phyloP scores from a whole-genome alignment of 2,329 filamentous ascomycete species.

The Clonostachys sp. region DNA sequence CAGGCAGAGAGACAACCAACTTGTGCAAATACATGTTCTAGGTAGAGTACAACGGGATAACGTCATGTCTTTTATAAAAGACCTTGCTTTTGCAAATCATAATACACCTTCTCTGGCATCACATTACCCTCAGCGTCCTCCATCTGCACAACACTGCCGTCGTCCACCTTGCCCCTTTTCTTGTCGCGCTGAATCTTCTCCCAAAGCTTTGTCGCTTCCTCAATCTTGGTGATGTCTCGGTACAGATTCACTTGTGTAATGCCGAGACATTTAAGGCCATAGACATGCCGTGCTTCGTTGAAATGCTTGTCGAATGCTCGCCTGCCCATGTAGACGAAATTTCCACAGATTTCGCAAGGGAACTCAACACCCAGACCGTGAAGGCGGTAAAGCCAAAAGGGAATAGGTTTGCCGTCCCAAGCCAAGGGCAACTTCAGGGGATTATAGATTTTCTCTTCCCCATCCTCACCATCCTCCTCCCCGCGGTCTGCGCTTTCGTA shows the following conservation, averaged over 20 bases:
- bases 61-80: conserved; percentile 50
- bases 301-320: conserved; percentile 98
- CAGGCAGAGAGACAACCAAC: neutral
- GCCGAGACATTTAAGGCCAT: conserved; percentile 88
- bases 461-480: conserved; percentile 70
- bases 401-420: conserved; percentile 98
- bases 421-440: conserved; percentile 91
- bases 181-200: conserved; percentile 87
- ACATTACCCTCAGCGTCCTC: conserved; percentile 96
- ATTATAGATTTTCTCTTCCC: conserved; percentile 91
- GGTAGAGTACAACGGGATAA: neutral
- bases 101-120: conserved; percentile 98
- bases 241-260: conserved; percentile 90
- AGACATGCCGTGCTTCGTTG: conserved; percentile 87
- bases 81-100: conserved; percentile 90
- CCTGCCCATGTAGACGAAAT: conserved; percentile 97
- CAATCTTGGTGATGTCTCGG: conserved; percentile 88
- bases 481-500: conserved; percentile 54
- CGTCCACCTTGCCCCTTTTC: conserved; percentile 69
- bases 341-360: conserved; percentile 92
- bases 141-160: conserved; percentile 93
- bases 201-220: conserved; percentile 85
- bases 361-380: conserved; percentile 95
- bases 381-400: conserved; percentile 97
- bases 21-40: neutral